These are phyloP conservation scores for Sarcodon aspratus DNA, from an alignment of 768 basidiomycete genomes.

Conservation along the genomic window DNA sequence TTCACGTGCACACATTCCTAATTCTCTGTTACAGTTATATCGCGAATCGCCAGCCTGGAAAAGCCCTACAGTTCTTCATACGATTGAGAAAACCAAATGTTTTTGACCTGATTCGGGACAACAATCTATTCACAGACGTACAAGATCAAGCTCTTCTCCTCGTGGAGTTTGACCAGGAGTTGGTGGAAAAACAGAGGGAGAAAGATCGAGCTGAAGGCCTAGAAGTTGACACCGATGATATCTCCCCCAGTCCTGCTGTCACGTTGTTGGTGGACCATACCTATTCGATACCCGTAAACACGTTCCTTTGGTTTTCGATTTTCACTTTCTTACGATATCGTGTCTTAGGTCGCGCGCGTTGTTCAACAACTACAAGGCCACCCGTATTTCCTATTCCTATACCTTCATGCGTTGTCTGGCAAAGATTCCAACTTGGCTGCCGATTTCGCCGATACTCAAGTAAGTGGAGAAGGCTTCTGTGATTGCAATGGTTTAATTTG, in stretches of 20 bases:
- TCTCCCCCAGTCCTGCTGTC: constrained; percentile 62
- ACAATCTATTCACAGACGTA: constrained; percentile 91
- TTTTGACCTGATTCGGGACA: constrained; percentile 86
- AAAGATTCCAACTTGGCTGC: constrained; percentile 75
- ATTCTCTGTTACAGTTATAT: constrained; percentile 46
- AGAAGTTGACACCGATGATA: constrained; percentile 22
- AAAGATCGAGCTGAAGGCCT: constrained; percentile 16
- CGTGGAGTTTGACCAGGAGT: constrained; percentile 89
- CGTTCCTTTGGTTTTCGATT: neutral
- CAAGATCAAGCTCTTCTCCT: constrained; percentile 88
- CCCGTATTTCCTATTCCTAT: constrained; percentile 81
- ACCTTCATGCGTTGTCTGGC: constrained; percentile 82
- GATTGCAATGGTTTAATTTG: neutral
- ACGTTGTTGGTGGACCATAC: constrained; percentile 84
- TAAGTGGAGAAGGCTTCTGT: constrained; percentile 14
- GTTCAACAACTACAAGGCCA: constrained; percentile 73
- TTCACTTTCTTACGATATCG: neutral
- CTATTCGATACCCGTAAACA: constrained; percentile 85
- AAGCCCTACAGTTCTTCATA: constrained; percentile 86
- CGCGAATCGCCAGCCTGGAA: constrained; percentile 84
- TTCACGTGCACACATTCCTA: neutral
- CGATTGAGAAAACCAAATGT: constrained; percentile 81
- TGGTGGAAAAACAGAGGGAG: constrained; percentile 47
- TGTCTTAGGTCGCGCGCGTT: constrained; percentile 71
- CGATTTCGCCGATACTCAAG: constrained; percentile 80